Percentiles rank a stretch among this genome's conserved stretches.
Evolutionary conservation across 176 grass and related monocot genomes (phyloP).

Genomic region (Chloris gayana): DNA sequence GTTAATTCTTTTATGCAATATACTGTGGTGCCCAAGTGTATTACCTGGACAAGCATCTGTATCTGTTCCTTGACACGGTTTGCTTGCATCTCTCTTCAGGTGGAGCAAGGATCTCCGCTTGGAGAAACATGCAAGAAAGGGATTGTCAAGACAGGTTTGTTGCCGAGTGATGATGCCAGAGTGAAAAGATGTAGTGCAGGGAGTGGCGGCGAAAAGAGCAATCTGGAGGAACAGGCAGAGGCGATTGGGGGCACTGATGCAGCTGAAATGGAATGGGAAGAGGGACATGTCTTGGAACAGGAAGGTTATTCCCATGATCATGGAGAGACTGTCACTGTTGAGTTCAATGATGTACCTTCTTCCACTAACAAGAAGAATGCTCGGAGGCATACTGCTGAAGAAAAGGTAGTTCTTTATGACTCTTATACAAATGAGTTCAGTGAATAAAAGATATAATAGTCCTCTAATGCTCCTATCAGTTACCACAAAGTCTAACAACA

Average conservation of each 20-base stretch:
- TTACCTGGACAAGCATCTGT: neutral
- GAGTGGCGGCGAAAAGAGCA: constrained; percentile 25
- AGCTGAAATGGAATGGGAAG: constrained; percentile 90
- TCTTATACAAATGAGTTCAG: neutral
- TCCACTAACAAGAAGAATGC: constrained; percentile 60
- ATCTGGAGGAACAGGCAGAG: constrained; percentile 13
- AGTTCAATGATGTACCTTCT: constrained; percentile 74
- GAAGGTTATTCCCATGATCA: constrained; percentile 60
- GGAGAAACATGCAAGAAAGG: constrained; percentile 36
- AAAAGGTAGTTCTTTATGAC: constrained; percentile 60
- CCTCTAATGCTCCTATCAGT: neutral
- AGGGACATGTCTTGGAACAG: constrained; percentile 62
- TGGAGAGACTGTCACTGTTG: constrained; percentile 68
- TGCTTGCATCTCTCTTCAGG: constrained; percentile 28
- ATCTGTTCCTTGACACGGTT: constrained; percentile 2
- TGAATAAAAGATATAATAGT: neutral
- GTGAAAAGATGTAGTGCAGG: constrained; percentile 17
- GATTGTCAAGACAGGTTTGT: constrained; percentile 28
- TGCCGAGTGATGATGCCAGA: constrained; percentile 11
- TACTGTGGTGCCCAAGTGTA: neutral
- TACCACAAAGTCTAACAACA: neutral
- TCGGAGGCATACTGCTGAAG: constrained; percentile 67
- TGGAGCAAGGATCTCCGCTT: constrained; percentile 26
- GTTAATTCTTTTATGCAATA: neutral
- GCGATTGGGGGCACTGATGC: constrained; percentile 22